These are phyloP conservation scores for Diutina neorugosa DNA, from an alignment of 1,139 yeast species.

Conservation along the genomic window DNA sequence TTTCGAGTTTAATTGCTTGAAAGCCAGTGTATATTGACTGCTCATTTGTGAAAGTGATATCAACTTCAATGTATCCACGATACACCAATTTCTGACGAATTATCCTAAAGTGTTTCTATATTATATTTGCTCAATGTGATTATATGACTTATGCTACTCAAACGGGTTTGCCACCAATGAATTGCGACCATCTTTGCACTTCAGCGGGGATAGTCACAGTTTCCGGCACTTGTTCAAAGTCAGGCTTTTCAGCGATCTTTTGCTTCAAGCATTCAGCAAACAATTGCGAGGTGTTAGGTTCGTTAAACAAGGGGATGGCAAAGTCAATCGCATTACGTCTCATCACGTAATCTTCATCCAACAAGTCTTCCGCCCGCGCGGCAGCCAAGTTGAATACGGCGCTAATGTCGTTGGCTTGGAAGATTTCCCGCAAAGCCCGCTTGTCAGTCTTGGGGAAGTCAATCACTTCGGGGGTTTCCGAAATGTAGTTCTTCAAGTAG, in stretches of 20 bases:
- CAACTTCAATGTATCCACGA: too few relatives aligned
- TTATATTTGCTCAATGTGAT: neutral
- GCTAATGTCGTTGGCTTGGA: slow-evolving; percentile 72
- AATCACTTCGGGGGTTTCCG: slow-evolving; percentile 48
- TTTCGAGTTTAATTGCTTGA: too few relatives aligned
- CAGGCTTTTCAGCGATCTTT: slow-evolving; percentile 49
- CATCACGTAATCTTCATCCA: slow-evolving; percentile 92
- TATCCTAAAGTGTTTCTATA: neutral
- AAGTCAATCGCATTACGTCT: slow-evolving; percentile 98
- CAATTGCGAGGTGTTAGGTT: slow-evolving; percentile 81
- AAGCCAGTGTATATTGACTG: too few relatives aligned
- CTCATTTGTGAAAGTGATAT: too few relatives aligned
- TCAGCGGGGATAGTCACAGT: slow-evolving; percentile 61
- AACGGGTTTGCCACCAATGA: slow-evolving; percentile 84
- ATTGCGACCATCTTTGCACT: slow-evolving; percentile 94
- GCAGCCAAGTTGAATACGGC: slow-evolving; percentile 87
- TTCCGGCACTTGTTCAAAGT: slow-evolving; percentile 28
- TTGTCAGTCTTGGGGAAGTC: slow-evolving; percentile 90
- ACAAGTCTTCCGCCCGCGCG: slow-evolving; percentile 73
- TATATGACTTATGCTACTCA: slow-evolving; percentile 11
- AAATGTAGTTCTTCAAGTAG: slow-evolving; percentile 44
- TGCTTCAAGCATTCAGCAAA: slow-evolving; percentile 76
- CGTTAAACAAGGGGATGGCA: slow-evolving; percentile 91
- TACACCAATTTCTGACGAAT: too few relatives aligned
- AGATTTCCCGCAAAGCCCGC: slow-evolving; percentile 84